phyloP scores from a whole-genome alignment of 306 rosid species.

The Castanospermum australe region DNA sequence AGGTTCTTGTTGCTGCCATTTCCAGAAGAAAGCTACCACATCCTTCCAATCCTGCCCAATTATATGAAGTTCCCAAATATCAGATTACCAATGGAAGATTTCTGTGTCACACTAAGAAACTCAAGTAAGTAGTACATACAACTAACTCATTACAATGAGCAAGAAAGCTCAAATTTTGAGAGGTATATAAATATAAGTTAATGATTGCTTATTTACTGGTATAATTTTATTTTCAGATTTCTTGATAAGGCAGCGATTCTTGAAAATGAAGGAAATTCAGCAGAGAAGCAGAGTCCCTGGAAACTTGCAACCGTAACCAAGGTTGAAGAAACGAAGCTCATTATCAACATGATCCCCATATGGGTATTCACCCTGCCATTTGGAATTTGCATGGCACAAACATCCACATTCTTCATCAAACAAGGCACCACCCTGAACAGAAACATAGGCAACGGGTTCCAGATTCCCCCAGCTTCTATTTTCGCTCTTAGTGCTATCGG shows the following conservation, averaged over 20 bases:
- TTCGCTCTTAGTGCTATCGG: conserved; percentile 62
- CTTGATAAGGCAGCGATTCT: conserved; percentile 91
- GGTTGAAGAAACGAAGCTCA: conserved; percentile 86
- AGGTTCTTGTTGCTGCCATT: conserved; percentile 81
- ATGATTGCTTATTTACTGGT: neutral
- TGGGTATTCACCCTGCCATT: conserved; percentile 81
- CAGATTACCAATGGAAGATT: conserved; percentile 46
- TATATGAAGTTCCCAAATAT: conserved; percentile 55
- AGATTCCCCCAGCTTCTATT: conserved; percentile 75
- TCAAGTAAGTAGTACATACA: conserved; percentile 53
- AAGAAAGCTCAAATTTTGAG: neutral
- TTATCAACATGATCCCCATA: conserved; percentile 84
- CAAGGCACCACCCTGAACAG: conserved; percentile 59
- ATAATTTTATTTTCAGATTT: conserved; percentile 49
- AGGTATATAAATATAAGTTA: neutral
- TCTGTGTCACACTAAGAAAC: conserved; percentile 71
- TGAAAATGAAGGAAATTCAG: conserved; percentile 33
- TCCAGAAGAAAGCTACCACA: conserved; percentile 59
- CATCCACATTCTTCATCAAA: conserved; percentile 81
- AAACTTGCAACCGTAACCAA: conserved; percentile 66
- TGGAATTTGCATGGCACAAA: conserved; percentile 66
- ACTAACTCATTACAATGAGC: neutral
- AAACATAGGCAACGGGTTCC: conserved; percentile 38
- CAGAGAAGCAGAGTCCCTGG: conserved; percentile 60
- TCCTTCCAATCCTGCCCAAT: conserved; percentile 53